Evolutionary conservation across 176 grass and related monocot species (phyloP), one percentile per base, ranked within the genome.

Genomic region (Carex littledalei): DNA sequence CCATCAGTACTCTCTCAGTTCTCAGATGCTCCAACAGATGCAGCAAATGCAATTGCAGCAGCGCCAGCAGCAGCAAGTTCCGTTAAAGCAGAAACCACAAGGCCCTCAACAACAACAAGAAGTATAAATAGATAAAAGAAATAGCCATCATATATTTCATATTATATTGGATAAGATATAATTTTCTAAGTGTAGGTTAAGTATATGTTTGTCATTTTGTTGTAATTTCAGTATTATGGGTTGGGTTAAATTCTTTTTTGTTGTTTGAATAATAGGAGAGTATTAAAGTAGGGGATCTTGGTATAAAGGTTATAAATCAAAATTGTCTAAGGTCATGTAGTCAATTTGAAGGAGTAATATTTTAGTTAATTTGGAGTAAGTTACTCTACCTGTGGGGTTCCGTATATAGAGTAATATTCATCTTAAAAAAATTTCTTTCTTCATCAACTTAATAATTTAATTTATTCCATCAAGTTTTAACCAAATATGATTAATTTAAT

Each of bases 21-120:
- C 91, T 62, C 93, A 94, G 79, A 84, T 95, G 86, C 81, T 93
- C 43, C 95, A 98, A 39, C 66, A 83, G 64, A 83, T 93, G 76
- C 95, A 94, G 86, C 92, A 94, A 60, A 87, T 95, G 72, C 95
- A 94, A 60, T 86, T 90, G 78, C 95, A 98, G 79, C 95, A 94
- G 71, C 91, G 87, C 66, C 85, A 56, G 18, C 88, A 88, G 80
- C 73, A 87, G 59, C 79, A 81, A 81, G 59, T 24, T 31, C 62
- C 60, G 14, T 26, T 63, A 81, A 58, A 81, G 41, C 81, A 67
- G 64, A 65, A 81, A 49, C 56, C 63, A 11, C 59, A 78, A 37
- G 84, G 83, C 37, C 59, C 87, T n/a, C 89, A 91, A 81, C 84
- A 94, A 81, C 79, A 81, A 18, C 79, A 83, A 68, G 61, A 63